Conservation (phyloP, 768 basidiomycete species). For the Mycena metata region DNA sequence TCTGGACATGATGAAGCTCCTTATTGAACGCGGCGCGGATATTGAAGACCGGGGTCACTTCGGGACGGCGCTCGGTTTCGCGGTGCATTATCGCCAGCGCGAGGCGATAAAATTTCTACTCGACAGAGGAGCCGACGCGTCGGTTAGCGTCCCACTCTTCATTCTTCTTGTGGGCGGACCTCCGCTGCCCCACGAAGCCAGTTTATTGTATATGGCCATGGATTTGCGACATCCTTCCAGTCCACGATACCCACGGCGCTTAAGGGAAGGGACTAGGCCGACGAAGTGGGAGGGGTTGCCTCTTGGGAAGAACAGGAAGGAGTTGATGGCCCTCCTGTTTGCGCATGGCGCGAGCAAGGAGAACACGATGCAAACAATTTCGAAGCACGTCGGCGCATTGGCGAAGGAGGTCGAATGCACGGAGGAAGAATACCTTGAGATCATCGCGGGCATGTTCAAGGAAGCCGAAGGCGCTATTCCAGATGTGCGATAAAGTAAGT, state of each 20-base stretch:
- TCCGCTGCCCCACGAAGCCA: neutral
- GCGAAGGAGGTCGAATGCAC: slow-evolving; percentile 44
- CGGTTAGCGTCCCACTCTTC: slow-evolving; percentile 14
- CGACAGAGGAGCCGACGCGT: no score
- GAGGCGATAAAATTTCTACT: slow-evolving; percentile 11
- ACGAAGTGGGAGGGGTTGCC: slow-evolving; percentile 15
- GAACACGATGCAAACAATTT: slow-evolving; percentile 34
- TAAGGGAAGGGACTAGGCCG: no score
- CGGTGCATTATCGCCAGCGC: neutral
- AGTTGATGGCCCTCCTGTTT: slow-evolving; percentile 17
- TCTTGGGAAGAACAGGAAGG: slow-evolving; percentile 3
- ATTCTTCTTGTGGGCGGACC: neutral
- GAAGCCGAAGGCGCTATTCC: slow-evolving; percentile 22
- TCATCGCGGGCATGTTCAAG: slow-evolving; percentile 14
- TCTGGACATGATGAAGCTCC: slow-evolving; percentile 15
- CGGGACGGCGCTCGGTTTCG: slow-evolving; percentile 20
- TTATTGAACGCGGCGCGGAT: neutral
- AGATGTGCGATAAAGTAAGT: neutral
- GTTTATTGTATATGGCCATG: slow-evolving; percentile 24
- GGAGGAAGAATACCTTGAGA: slow-evolving; percentile 17
- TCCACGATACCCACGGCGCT: neutral
- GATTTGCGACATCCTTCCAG: neutral
- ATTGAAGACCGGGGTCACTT: neutral
- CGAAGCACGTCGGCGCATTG: slow-evolving; percentile 48
- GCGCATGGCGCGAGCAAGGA: slow-evolving; percentile 19